Evolutionary conservation across 352 stramenopile genomes (phyloP), one percentile per base, ranked within the genome.

Genomic region (Globisporangium viniferum): DNA sequence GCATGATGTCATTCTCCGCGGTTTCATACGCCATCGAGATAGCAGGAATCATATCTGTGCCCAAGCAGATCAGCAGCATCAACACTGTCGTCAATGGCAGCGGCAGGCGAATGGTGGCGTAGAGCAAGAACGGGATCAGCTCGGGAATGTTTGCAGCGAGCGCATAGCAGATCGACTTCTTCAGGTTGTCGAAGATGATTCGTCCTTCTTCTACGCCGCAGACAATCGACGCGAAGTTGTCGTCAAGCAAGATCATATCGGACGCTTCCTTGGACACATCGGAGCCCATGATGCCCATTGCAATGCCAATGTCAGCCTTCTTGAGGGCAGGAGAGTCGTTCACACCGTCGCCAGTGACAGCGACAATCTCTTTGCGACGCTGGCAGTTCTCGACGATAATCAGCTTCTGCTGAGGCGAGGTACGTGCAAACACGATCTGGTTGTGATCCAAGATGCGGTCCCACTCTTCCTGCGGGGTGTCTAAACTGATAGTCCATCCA

Each of bases 211-310:
- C 86, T n/a, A 99, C 94, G 63, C 95, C 97, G 61, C 75, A 84
- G 58, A 99, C 93, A 71, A 99, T 99, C 2, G 94, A 98, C 1
- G 93, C 92, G 74, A 99, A 99, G 79, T 99, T 99, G 76, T 99
- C 96, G 79, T 99, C 90, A 29, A 98, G 75, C 12, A 99, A 70
- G 72, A 99, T 97, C 91, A 99, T 97, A 63, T 99, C 92, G n/a
- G 96, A 93, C 22, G 93, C 93, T 70, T 98, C 86, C 69, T 98
- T 98, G 41, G 96, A 96, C 6, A 99, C 97, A 63, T 97, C 95
- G 33, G 96, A 98, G 66, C 97, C 97, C 79, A 95, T 97, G 67
- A 98, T 98, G 67, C 97, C 97, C 97, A 99, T 99, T 3, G 97
- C 97, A 69, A 99, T 97, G 78, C 97, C 97, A 80, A 99, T 98